Percentiles rank a stretch among this genome's conserved stretches.
These are phyloP conservation scores for Kalmanozyma brasiliensis DNA, from an alignment of 1,284 basidiomycete genomes.

Conservation along the genomic window DNA sequence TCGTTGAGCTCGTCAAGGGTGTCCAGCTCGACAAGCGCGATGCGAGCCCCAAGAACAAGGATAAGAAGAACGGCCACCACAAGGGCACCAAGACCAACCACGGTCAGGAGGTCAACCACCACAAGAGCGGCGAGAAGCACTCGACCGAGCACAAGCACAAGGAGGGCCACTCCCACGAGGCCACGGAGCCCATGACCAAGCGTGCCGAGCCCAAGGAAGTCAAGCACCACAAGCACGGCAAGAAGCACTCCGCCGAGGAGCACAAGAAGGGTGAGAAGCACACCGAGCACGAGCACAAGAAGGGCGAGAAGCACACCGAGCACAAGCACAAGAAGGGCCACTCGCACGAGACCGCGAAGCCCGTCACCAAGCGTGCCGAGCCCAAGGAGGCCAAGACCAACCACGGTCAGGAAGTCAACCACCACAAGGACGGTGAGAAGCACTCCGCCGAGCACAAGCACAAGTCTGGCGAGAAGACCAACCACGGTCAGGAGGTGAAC, in stretches of 20 bases:
- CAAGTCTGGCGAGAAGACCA: neutral
- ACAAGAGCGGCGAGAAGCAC: neutral
- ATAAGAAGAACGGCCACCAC: conserved; percentile 1
- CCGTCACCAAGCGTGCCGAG: conserved; percentile 5
- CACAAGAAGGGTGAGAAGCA: neutral
- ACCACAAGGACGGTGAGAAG: conserved; percentile 12
- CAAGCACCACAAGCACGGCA: conserved; percentile 8
- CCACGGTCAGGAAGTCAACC: conserved; percentile 1
- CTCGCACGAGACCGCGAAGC: too few relatives aligned
- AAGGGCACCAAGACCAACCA: conserved; percentile 3
- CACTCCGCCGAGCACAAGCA: conserved; percentile 4
- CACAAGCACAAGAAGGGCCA: neutral
- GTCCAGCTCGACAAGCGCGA: conserved; percentile 10
- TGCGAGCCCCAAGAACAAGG: neutral
- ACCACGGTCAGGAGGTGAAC: conserved; percentile 12
- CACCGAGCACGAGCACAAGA: conserved; percentile 1
- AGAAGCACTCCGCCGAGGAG: conserved; percentile 3
- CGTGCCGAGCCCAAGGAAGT: conserved; percentile 10
- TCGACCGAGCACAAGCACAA: neutral
- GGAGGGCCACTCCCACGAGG: neutral
- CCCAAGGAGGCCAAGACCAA: neutral
- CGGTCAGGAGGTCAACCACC: neutral
- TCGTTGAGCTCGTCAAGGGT: conserved; percentile 20
- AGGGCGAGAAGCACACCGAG: neutral
- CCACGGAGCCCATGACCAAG: conserved; percentile 4